Evolutionary conservation across 2,329 filamentous ascomycete species (phyloP).

Genomic region (Clathrospora elynae): DNA sequence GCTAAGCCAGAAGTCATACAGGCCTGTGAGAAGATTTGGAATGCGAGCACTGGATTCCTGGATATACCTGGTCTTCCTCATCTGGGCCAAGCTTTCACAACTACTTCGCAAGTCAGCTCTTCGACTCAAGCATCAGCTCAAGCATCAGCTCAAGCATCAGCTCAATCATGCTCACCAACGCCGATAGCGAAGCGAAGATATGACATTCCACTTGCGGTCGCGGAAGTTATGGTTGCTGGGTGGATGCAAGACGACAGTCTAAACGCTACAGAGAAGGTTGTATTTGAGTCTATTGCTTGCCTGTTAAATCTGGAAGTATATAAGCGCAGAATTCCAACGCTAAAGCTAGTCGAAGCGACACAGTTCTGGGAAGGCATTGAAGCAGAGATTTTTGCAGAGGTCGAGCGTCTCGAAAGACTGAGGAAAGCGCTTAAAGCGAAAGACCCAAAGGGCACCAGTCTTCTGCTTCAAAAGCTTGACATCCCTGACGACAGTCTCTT

Average conservation of each 20-base stretch:
- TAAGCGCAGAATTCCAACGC: slow-evolving; percentile 12
- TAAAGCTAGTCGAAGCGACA: slow-evolving; percentile 23
- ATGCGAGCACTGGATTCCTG: slow-evolving; percentile 23
- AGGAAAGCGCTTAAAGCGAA: slow-evolving; percentile 28
- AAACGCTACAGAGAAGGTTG: slow-evolving; percentile 14
- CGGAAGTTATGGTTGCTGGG: slow-evolving; percentile 34
- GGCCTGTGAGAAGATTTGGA: slow-evolving; percentile 31
- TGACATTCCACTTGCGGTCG: slow-evolving; percentile 22
- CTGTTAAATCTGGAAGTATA: slow-evolving; percentile 26
- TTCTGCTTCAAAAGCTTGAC: slow-evolving; percentile 31
- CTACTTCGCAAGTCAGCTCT: neutral
- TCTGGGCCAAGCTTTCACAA: neutral
- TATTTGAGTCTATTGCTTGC: slow-evolving; percentile 26
- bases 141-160: neutral
- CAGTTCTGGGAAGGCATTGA: slow-evolving; percentile 29
- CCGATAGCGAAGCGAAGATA: neutral
- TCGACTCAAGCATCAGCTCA: neutral
- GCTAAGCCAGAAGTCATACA: slow-evolving; percentile 22
- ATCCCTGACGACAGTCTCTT: slow-evolving; percentile 30
- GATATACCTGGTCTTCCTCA: slow-evolving; percentile 17
- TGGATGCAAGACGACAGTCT: slow-evolving; percentile 28
- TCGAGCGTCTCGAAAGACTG: slow-evolving; percentile 27
- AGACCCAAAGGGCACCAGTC: slow-evolving; percentile 35
- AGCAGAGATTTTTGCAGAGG: slow-evolving; percentile 32
- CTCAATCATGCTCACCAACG: neutral